phyloP scores from a whole-genome alignment of 192 early-diverging fungal species.

The Podila horticola region DNA sequence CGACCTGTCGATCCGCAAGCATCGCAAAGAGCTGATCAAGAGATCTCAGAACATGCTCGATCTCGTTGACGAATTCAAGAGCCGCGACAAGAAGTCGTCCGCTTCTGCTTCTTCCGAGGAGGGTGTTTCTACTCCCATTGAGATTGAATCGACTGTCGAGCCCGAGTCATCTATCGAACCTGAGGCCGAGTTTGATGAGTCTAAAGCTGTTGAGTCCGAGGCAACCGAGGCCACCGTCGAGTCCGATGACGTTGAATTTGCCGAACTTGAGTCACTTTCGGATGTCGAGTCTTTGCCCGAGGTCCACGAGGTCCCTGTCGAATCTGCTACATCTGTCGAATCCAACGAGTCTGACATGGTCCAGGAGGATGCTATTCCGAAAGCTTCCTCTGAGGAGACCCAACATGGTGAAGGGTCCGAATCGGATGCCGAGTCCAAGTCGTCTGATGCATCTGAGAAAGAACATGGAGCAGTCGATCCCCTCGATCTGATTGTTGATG shows the following conservation, averaged over 20 bases:
- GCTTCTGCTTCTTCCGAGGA: background rate
- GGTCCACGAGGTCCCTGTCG: background rate
- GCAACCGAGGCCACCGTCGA: background rate
- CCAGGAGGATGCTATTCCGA: background rate
- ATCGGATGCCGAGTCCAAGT: background rate
- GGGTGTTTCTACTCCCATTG: background rate
- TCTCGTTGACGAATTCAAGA: slow-evolving; percentile 30
- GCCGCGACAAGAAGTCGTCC: background rate
- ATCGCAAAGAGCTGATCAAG: slow-evolving; percentile 44
- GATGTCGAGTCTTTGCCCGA: slow-evolving; percentile 46
- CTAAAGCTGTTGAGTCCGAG: background rate
- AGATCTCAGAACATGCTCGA: slow-evolving; percentile 29
- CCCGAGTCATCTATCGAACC: background rate
- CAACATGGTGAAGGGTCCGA: background rate
- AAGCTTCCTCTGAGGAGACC: background rate
- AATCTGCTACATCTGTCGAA: background rate
- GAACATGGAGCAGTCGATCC: slow-evolving; percentile 6
- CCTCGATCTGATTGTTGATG: slow-evolving; percentile 29
- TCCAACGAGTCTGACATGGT: background rate
- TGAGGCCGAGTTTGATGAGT: too few relatives aligned
- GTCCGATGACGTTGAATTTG: background rate
- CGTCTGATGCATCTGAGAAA: too few relatives aligned
- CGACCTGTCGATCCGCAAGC: slow-evolving; percentile 20
- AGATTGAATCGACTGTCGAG: background rate
- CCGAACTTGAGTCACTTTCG: slow-evolving; percentile 12